These are phyloP conservation scores for Mychonastes homosphaera DNA, from an alignment of 139 green algal species.

Conservation along the genomic window DNA sequence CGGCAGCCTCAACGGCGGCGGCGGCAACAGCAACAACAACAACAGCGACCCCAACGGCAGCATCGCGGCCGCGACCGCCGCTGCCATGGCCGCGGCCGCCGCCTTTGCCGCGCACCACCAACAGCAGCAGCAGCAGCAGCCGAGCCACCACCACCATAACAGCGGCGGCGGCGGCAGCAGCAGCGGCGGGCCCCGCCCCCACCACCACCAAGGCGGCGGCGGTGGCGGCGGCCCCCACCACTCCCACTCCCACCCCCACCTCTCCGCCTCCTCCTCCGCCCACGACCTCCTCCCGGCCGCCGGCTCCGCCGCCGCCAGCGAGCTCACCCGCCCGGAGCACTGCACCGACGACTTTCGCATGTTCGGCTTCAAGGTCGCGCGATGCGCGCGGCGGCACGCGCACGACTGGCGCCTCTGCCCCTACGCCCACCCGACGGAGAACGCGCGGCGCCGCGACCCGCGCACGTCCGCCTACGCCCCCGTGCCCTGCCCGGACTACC, in stretches of 20 bases:
- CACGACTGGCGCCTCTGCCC: conserved; percentile 96
- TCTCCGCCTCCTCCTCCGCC: neutral
- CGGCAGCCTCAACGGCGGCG: too few relatives aligned
- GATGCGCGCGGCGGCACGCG: too few relatives aligned
- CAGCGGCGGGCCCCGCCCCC: too few relatives aligned
- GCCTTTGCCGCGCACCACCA: too few relatives aligned
- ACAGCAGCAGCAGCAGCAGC: too few relatives aligned
- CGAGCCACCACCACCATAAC: too few relatives aligned
- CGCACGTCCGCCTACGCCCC: conserved; percentile 74
- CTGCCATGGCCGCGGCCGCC: too few relatives aligned
- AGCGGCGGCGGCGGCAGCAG: too few relatives aligned
- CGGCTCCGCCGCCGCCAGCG: conserved; percentile 28
- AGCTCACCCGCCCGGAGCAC: conserved; percentile 71
- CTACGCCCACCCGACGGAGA: conserved; percentile 94
- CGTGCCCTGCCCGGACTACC: conserved; percentile 91
- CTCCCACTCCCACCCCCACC: neutral
- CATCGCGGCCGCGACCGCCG: too few relatives aligned
- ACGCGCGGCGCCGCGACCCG: conserved; percentile 84
- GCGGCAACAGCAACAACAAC: too few relatives aligned
- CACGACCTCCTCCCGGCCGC: neutral
- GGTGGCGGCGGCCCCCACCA: neutral
- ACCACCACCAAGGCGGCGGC: neutral
- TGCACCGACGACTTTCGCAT: conserved; percentile 73
- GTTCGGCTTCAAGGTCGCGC: conserved; percentile 84
- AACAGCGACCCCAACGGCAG: too few relatives aligned